Evolutionary conservation across 2,329 filamentous ascomycete genomes (phyloP), one percentile per base, ranked within the genome.

Genomic region (Pestalotiopsis sp.): DNA sequence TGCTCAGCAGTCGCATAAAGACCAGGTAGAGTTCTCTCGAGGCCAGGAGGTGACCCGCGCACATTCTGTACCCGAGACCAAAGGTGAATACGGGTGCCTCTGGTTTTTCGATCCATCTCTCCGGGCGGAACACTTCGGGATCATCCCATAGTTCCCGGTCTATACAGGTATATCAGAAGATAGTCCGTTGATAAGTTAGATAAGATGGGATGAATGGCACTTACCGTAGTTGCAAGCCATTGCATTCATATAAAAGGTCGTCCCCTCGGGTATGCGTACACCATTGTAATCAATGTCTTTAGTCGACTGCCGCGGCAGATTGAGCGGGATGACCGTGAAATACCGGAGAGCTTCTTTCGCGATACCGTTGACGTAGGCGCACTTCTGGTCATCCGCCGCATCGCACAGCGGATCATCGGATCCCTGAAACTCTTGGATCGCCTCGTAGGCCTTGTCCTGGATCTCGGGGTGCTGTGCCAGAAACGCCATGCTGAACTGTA

Each of bases 401-500:
- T 93, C 80, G 0, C 92, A 92, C 73, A 95, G 94, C 0, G 89
- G 88, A 69, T 88, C 85, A 77, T 89, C 84, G 1, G 74, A 74
- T 20, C 71, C 73, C 64, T 76, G 75, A 13, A 77, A 77, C 12
- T 70, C 70, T 12, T 67, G 70, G 75, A 95, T 95, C 64, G 92
- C 92, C 1, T 86, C 80, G 68, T 93, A 89, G 0, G 92, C 92
- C 45, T 86, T 89, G 67, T 86, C 80, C 78, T 96, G 93, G 69
- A 95, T 91, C 2, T 85, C 83, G 72, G 92, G 91, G 14, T 93
- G 92, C 12, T 90, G 83, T 0, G 85, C 79, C 0, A 96, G 86
- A 73, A 92, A 93, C 2, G 91, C 93, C 59, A 95, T 88, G 13
- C 91, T 90, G 91, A 94, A 93, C 74, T 94, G 91, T 11, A 95